A percentile compares a stretch with the other conserved stretches of the same genome.
phyloP scores from a whole-genome alignment of 2,329 filamentous ascomycete species.

The Aureobasidium sp. region DNA sequence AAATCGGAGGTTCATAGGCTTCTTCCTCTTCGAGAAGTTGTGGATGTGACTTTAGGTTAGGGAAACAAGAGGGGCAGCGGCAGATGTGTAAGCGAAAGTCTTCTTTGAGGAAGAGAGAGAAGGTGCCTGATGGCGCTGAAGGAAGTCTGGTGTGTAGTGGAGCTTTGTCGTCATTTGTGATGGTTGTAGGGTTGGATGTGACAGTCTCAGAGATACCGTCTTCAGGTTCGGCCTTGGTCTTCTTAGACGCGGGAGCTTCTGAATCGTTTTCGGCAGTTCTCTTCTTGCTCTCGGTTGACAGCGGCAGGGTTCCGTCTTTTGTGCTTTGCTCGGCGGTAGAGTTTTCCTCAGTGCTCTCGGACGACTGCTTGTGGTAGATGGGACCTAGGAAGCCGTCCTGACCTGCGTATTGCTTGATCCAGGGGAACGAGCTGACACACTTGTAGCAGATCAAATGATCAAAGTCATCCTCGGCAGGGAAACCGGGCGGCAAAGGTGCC shows the following conservation, averaged over 20 bases:
- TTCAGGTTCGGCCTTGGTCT: neutral
- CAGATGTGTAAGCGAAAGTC: conserved; percentile 77
- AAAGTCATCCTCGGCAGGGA: conserved; percentile 82
- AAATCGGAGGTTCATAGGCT: conserved; percentile 84
- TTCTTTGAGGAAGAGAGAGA: conserved; percentile 76
- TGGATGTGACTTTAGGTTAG: conserved; percentile 58
- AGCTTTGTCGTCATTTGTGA: conserved; percentile 16
- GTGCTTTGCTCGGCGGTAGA: neutral
- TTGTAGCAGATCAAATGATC: conserved; percentile 90
- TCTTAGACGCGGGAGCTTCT: neutral
- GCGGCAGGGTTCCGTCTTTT: neutral
- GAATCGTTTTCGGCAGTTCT: conserved; percentile 6
- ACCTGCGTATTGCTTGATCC: conserved; percentile 84
- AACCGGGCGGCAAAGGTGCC: conserved; percentile 68
- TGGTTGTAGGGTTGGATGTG: neutral
- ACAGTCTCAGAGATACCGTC: neutral
- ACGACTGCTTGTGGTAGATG: conserved; percentile 38
- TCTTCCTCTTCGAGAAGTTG: conserved; percentile 93
- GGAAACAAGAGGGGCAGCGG: conserved; percentile 74
- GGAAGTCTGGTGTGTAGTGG: conserved; percentile 42
- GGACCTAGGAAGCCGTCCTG: conserved; percentile 70
- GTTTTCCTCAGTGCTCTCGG: neutral
- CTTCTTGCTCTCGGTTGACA: neutral
- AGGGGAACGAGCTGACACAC: conserved; percentile 77
- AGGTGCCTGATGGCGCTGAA: conserved; percentile 43